phyloP scores from a whole-genome alignment of 768 basidiomycete genomes.

The Pleurotus citrinopileatus region DNA sequence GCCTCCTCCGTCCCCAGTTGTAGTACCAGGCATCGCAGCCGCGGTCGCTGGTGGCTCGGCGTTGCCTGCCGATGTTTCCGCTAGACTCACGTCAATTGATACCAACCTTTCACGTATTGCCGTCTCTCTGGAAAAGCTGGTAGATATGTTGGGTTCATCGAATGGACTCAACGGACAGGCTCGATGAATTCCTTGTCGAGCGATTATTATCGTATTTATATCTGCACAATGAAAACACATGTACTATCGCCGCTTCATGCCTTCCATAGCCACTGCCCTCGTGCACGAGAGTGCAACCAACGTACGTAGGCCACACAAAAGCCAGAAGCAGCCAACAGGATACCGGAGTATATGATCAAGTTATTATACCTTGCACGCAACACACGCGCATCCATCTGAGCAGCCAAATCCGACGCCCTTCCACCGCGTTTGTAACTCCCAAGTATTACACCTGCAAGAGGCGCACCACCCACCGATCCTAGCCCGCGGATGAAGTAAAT shows the following conservation, averaged over 20 bases:
- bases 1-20: conserved; percentile 17
- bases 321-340: conserved; percentile 31
- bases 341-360: conserved; percentile 36
- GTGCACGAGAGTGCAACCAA: conserved; percentile 38
- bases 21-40: background rate
- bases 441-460: conserved; percentile 33
- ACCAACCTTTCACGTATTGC: conserved; percentile 33
- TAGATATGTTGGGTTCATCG: conserved; percentile 14
- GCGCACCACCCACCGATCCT: conserved; percentile 33
- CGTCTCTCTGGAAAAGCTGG: conserved; percentile 31
- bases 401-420: background rate
- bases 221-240: background rate
- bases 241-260: conserved; percentile 21
- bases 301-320: conserved; percentile 38
- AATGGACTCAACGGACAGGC: conserved; percentile 1
- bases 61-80: conserved; percentile 25
- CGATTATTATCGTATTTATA: background rate
- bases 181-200: background rate
- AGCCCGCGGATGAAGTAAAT: conserved; percentile 36
- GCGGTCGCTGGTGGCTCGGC: conserved; percentile 4
- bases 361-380: conserved; percentile 30
- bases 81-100: conserved; percentile 32
- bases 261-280: conserved; percentile 37
- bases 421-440: conserved; percentile 29
- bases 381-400: background rate